phyloP scores from a whole-genome alignment of 2,329 filamentous ascomycete species.

The Phaeosphaeria sp. region DNA sequence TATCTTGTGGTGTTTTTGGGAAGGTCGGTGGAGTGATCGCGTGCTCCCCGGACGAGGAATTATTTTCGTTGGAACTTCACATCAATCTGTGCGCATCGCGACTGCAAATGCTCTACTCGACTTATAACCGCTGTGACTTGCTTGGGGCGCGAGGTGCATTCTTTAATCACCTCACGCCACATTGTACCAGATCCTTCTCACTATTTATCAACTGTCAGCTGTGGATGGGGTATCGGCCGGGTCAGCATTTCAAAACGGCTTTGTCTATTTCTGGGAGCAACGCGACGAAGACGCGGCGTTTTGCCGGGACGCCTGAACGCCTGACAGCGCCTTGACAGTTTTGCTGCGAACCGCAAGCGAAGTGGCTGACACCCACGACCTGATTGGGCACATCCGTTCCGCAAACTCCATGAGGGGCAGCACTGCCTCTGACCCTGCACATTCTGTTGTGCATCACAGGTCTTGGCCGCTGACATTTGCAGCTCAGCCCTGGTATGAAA shows the following conservation, averaged over 20 bases:
- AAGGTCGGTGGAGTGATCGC: background rate
- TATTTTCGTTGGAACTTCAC: background rate
- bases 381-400: slow-evolving; percentile 8
- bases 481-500: slow-evolving; percentile 17
- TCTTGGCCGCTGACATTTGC: slow-evolving; percentile 16
- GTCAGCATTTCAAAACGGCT: background rate
- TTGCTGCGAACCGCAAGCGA: slow-evolving; percentile 11
- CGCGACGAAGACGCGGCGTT: background rate
- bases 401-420: slow-evolving; percentile 6
- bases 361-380: slow-evolving; percentile 6
- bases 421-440: slow-evolving; percentile 20
- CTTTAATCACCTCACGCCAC: background rate
- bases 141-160: background rate
- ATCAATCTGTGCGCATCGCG: background rate
- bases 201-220: background rate
- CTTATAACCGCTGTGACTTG: background rate
- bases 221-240: background rate
- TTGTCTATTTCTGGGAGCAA: slow-evolving; percentile 5
- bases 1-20: background rate
- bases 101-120: background rate
- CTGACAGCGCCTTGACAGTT: background rate
- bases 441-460: slow-evolving; percentile 7
- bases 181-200: background rate
- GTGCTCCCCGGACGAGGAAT: background rate
- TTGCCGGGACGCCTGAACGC: background rate